These are phyloP conservation scores for Kodamaea suecica DNA, from an alignment of 1,139 yeast genomes.

Conservation along the genomic window DNA sequence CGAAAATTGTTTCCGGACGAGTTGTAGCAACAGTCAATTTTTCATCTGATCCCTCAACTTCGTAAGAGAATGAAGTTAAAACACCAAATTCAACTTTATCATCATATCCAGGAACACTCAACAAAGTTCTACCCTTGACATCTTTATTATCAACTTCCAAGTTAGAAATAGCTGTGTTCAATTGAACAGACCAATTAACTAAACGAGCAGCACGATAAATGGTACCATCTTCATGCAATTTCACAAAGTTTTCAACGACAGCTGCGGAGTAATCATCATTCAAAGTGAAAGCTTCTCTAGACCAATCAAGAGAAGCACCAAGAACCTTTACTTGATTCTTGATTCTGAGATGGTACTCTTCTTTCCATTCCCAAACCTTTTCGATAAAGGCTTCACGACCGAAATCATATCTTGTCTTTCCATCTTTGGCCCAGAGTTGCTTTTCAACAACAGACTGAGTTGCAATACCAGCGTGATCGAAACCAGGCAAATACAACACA, in stretches of 20 bases:
- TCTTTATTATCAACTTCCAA: conserved; percentile 94
- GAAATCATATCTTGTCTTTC: conserved; percentile 89
- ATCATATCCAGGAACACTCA: conserved; percentile 87
- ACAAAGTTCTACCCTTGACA: conserved; percentile 73
- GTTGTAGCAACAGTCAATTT: conserved; percentile 92
- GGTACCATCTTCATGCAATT: conserved; percentile 89
- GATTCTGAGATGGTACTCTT: conserved; percentile 83
- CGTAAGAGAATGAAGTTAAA: conserved; percentile 88
- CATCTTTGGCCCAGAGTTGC: conserved; percentile 84
- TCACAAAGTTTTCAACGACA: conserved; percentile 88
- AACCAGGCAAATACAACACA: conserved; percentile 90
- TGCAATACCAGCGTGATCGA: conserved; percentile 99
- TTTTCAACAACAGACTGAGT: conserved; percentile 98
- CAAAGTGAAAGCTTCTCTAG: conserved; percentile 88
- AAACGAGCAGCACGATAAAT: conserved; percentile 92
- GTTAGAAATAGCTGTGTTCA: conserved; percentile 93
- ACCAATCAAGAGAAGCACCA: conserved; percentile 98
- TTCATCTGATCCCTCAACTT: conserved; percentile 85
- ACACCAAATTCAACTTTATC: conserved; percentile 94
- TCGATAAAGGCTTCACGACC: conserved; percentile 88
- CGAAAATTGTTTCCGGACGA: conserved; percentile 97
- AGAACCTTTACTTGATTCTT: conserved; percentile 78
- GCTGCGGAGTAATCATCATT: conserved; percentile 76
- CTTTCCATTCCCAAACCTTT: conserved; percentile 98
- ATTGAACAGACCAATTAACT: conserved; percentile 94